phyloP scores from a whole-genome alignment of 345 rosid genomes.

The Hibiscus tridactylites region DNA sequence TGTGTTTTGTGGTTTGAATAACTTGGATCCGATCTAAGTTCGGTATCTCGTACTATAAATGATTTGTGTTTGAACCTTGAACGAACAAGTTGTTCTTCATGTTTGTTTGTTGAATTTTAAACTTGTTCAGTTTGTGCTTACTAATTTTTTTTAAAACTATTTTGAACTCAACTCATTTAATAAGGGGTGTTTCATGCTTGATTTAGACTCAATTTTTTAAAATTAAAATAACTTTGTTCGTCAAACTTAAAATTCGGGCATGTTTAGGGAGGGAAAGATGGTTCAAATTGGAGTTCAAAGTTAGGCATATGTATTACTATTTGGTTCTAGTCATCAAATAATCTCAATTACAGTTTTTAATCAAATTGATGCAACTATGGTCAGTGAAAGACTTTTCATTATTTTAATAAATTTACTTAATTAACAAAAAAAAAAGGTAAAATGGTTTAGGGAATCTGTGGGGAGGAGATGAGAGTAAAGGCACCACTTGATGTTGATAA shows the following conservation, averaged over 20 bases:
- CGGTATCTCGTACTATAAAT: not conserved
- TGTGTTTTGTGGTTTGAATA: constrained; percentile 20
- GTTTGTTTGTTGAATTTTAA: not conserved
- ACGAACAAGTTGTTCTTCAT: constrained; percentile 66
- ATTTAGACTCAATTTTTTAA: no score
- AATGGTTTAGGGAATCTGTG: not conserved
- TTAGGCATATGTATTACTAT: not conserved
- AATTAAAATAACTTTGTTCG: no score
- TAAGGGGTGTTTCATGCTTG: not conserved
- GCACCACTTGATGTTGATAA: not conserved
- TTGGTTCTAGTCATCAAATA: not conserved
- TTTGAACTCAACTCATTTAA: not conserved
- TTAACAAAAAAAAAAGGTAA: not conserved
- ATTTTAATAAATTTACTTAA: not conserved
- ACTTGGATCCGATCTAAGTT: constrained; percentile 16
- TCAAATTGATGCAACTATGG: not conserved
- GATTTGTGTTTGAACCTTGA: constrained; percentile 31
- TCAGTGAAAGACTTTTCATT: not conserved
- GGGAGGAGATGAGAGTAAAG: not conserved
- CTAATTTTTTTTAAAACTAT: not conserved
- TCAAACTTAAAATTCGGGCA: not conserved
- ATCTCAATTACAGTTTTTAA: not conserved
- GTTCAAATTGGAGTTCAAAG: not conserved
- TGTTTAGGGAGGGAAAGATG: not conserved
- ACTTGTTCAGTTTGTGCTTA: not conserved